Base-by-base conservation (phyloP, 345 rosid genomes). In the Pistacia atlantica region DNA sequence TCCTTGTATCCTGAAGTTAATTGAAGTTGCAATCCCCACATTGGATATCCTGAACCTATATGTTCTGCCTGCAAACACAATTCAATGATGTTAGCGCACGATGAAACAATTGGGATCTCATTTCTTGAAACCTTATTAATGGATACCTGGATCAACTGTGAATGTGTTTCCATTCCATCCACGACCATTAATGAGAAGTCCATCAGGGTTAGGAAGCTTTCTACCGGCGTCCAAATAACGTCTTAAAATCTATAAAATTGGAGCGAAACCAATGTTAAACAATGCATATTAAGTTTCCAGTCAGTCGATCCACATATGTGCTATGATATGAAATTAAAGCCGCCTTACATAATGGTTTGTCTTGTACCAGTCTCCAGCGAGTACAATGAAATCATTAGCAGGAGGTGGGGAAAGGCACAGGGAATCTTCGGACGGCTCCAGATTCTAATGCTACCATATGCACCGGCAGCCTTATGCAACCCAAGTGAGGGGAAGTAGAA, bases 401-500 rank as follows among this genome's bases (percentile, higher is more conserved):
- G 99, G 99, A 69, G 87, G 79, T n/a, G 42, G 92, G 75, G 75
- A 90, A 93, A 0, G 99, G 99, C 52, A 93, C 95, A 0, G 99
- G 99, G 98, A 64, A 96, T 96, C 59, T 61, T 79, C 14, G 98
- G 97, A 7, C 95, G 96, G 79, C 97, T 96, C 82, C 93, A 91
- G 25, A 96, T 86, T 64, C 97, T 87, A 69, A 96, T 90, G 58
- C 90, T 85, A 49, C 99, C 99, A 35, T 83, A 93, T 5, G 87
- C 98, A 51, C 99, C 99, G 4, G 98, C 99, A 16, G 98, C 98
- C 85, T 93, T 93, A 77, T 96, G 99, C 84, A 95, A 89, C 58
- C 78, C 85, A 63, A 93, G 86, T 33, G 98, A 95, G 14, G 99
- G 98, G 84, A 89, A 93, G 78, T 95, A 95, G 82, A 82, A 95